A percentile compares a stretch with the other conserved stretches of the same genome.
phyloP scores from a whole-genome alignment of 176 grass and related monocot genomes.

The Alopecurus myosuroides region DNA sequence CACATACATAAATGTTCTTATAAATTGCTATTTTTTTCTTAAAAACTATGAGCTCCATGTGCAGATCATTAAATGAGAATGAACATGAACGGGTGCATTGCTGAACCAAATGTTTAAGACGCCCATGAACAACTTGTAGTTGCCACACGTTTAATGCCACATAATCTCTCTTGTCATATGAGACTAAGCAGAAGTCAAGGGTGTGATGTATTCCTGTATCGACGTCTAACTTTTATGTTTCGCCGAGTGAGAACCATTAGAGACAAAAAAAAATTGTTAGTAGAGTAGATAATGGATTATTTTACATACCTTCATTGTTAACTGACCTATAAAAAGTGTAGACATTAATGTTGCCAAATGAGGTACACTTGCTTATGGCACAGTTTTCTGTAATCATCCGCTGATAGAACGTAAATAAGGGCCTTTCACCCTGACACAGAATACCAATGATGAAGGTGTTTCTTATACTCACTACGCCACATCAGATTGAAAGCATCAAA shows the following conservation, averaged over 20 bases:
- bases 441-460: background rate
- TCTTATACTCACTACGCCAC: too few species aligned
- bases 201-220: background rate
- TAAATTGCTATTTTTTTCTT: slow-evolving; percentile 78
- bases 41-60: slow-evolving; percentile 93
- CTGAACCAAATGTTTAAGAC: slow-evolving; percentile 85
- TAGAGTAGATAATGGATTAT: background rate
- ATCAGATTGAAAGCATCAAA: too few species aligned
- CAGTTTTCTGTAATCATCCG: background rate
- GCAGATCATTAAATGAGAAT: slow-evolving; percentile 65
- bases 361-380: too few species aligned
- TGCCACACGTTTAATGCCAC: slow-evolving; percentile 93
- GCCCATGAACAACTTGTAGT: slow-evolving; percentile 73
- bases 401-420: background rate
- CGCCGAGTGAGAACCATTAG: background rate
- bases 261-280: background rate
- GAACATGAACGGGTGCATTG: slow-evolving; percentile 75
- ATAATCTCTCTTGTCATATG: slow-evolving; percentile 54
- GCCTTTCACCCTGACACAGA: background rate
- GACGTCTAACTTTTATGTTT: background rate
- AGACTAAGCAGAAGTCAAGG: background rate
- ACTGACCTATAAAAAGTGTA: background rate
- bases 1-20: too few species aligned
- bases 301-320: background rate
- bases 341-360: background rate